phyloP scores from a whole-genome alignment of 1,284 basidiomycete genomes.

The Inonotus hispidus region DNA sequence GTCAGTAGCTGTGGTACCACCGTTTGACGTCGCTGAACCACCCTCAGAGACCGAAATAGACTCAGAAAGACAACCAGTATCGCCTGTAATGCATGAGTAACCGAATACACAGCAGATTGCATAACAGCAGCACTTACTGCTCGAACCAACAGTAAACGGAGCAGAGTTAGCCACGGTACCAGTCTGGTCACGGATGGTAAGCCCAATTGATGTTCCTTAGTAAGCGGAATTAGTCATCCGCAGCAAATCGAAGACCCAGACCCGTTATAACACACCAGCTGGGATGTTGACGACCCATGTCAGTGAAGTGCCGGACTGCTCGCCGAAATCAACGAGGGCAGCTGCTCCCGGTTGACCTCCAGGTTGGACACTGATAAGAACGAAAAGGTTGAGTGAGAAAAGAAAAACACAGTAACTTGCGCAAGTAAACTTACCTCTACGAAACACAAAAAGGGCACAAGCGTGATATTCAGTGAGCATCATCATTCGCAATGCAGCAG shows the following conservation, averaged over 20 bases:
- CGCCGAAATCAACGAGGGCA: constrained; percentile 35
- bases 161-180: constrained; percentile 45
- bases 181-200: constrained; percentile 47
- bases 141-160: constrained; percentile 40
- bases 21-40: constrained; percentile 21
- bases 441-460: neutral
- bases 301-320: constrained; percentile 30
- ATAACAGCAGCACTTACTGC: constrained; percentile 37
- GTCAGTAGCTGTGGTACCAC: constrained; percentile 17
- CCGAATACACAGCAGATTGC: neutral
- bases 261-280: constrained; percentile 29
- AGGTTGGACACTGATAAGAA: constrained; percentile 35
- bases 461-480: neutral
- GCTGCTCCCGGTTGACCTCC: constrained; percentile 33
- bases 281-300: constrained; percentile 44
- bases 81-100: constrained; percentile 25
- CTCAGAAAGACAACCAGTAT: constrained; percentile 29
- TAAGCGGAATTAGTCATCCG: neutral
- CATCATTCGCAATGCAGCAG: neutral
- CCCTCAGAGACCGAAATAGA: constrained; percentile 21
- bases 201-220: constrained; percentile 39
- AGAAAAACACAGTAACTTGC: neutral
- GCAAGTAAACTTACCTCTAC: constrained; percentile 24
- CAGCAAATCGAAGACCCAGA: neutral
- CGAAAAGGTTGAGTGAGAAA: neutral